Evolutionary conservation across 345 rosid species (phyloP).

Genomic region (Murraya koenigii): DNA sequence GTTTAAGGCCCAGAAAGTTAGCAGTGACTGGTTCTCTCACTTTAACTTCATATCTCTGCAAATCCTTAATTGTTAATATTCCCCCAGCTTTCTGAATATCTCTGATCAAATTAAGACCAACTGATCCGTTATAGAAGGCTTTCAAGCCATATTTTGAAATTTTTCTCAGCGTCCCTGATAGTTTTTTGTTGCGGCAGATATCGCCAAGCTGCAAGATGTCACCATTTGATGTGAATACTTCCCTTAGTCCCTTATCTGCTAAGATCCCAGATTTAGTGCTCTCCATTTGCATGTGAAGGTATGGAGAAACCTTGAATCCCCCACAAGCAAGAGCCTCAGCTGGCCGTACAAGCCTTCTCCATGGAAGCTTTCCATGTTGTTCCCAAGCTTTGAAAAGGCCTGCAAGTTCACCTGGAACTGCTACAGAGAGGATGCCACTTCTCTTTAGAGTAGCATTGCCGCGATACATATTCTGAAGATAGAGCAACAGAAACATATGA

Average conservation of each 20-base stretch:
- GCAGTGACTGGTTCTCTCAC: conserved; percentile 36
- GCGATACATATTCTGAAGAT: conserved; percentile 48
- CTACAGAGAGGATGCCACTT: conserved; percentile 52
- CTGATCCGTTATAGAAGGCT: conserved; percentile 52
- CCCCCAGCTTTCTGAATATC: conserved; percentile 55
- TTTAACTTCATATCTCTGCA: conserved; percentile 43
- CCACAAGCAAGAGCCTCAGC: conserved; percentile 44
- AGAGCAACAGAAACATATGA: background rate
- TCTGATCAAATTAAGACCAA: conserved; percentile 37
- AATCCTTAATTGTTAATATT: conserved; percentile 49
- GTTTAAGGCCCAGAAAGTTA: conserved; percentile 36
- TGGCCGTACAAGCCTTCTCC: conserved; percentile 48
- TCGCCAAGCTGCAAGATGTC: conserved; percentile 37
- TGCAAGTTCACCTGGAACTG: conserved; percentile 56
- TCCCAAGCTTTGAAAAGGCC: conserved; percentile 60
- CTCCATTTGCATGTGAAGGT: conserved; percentile 50
- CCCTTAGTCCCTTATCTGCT: conserved; percentile 48
- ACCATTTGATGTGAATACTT: conserved; percentile 42
- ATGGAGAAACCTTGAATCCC: conserved; percentile 54
- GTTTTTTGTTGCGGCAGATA: conserved; percentile 36
- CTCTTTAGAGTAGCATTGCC: conserved; percentile 38
- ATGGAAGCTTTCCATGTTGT: conserved; percentile 50
- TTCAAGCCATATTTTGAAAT: conserved; percentile 34
- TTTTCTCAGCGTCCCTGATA: conserved; percentile 34
- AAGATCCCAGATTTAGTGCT: conserved; percentile 26